phyloP scores from a whole-genome alignment of 78 protist genomes.

The Dictyostelium purpureum region DNA sequence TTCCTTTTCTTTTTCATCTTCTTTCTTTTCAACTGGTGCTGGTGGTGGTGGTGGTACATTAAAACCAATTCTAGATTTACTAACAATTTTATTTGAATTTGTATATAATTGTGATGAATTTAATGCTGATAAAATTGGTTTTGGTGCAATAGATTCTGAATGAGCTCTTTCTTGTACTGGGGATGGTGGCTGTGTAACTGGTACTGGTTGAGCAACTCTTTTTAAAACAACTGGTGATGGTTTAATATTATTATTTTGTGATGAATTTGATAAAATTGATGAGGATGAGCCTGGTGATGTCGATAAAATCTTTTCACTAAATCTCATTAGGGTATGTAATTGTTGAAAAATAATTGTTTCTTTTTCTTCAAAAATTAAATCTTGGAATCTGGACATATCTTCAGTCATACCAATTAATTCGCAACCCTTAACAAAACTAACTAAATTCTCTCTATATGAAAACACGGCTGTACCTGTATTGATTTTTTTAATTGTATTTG shows the following conservation, averaged over 20 bases:
- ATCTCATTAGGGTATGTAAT: slow-evolving; percentile 16
- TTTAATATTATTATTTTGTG: background rate
- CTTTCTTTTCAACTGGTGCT: background rate
- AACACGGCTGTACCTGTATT: slow-evolving; percentile 8
- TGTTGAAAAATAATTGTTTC: background rate
- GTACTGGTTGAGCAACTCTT: background rate
- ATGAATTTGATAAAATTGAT: background rate
- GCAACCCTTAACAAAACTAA: slow-evolving; percentile 37
- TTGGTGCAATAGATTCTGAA: background rate
- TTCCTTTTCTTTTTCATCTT: no score
- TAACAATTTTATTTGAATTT: background rate
- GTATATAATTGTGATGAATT: background rate
- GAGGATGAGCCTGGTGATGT: slow-evolving; percentile 1
- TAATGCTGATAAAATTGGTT: slow-evolving; percentile 3
- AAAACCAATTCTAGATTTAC: background rate
- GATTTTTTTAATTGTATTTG: slow-evolving; percentile 56
- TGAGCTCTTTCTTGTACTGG: background rate
- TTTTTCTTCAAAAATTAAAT: slow-evolving; percentile 11
- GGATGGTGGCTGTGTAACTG: background rate
- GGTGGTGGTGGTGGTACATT: background rate
- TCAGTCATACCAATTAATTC: slow-evolving; percentile 26
- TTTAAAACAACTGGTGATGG: background rate
- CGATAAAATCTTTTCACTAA: background rate
- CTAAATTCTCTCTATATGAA: slow-evolving; percentile 44
- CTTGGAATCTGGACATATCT: slow-evolving; percentile 28